A percentile compares a stretch with the other conserved stretches of the same genome.
Conservation (phyloP, 768 basidiomycete genomes). For the Phlebiopsis gigantea region DNA sequence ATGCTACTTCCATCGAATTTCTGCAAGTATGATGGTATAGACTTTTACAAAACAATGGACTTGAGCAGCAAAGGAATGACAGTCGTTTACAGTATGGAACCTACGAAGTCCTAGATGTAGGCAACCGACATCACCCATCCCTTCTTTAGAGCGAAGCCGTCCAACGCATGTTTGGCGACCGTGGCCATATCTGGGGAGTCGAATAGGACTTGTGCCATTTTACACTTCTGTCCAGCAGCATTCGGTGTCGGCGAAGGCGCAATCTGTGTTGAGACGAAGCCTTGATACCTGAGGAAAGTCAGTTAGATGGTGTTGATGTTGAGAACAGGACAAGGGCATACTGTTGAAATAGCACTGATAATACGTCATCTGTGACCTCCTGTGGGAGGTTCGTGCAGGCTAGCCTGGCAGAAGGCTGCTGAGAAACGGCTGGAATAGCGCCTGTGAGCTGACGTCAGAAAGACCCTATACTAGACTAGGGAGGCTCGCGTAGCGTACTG, state of each 20-base stretch:
- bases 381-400: slow-evolving; percentile 84
- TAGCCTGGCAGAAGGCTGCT: slow-evolving; percentile 56
- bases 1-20: too few species aligned
- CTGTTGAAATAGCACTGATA: slow-evolving; percentile 90
- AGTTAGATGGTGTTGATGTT: background rate
- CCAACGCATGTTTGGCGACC: slow-evolving; percentile 74
- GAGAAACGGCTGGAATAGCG: slow-evolving; percentile 42
- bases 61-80: background rate
- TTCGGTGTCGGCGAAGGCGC: slow-evolving; percentile 65
- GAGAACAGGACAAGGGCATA: slow-evolving; percentile 38
- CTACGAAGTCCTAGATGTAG: slow-evolving; percentile 41
- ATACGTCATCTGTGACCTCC: slow-evolving; percentile 83
- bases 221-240: slow-evolving; percentile 58
- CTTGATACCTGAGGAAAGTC: slow-evolving; percentile 76
- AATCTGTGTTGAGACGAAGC: slow-evolving; percentile 70
- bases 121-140: slow-evolving; percentile 80
- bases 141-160: slow-evolving; percentile 84
- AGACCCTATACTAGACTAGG: background rate
- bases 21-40: background rate
- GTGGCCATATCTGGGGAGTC: slow-evolving; percentile 70
- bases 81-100: background rate
- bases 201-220: slow-evolving; percentile 78
- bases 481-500: background rate
- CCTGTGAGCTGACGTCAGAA: slow-evolving; percentile 12
- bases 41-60: background rate